phyloP scores from a whole-genome alignment of 257 asterid genomes.

The Cynanchum wilfordii region DNA sequence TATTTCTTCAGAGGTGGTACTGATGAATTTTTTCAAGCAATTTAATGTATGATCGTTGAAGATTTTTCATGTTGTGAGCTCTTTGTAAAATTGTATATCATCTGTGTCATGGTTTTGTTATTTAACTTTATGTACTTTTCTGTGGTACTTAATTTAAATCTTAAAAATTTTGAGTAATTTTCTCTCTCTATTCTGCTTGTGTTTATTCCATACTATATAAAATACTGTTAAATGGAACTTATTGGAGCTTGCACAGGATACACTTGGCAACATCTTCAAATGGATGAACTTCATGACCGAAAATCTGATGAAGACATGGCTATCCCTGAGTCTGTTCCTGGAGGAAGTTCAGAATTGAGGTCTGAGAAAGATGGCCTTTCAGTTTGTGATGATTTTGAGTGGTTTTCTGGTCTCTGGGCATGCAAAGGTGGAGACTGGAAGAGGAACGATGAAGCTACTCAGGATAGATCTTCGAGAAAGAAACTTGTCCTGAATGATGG shows the following conservation, averaged over 20 bases:
- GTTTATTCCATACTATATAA: not conserved
- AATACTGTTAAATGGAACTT: conserved; percentile 2
- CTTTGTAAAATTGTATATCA: not conserved
- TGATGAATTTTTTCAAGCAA: not conserved
- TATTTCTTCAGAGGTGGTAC: too few relatives aligned
- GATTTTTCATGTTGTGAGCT: not conserved
- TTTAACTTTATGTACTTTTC: not conserved
- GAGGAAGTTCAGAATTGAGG: conserved; percentile 44
- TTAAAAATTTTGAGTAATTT: not conserved
- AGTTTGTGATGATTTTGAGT: conserved; percentile 37
- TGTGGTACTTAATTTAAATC: not conserved
- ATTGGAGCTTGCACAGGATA: conserved; percentile 38
- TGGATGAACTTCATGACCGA: conserved; percentile 39
- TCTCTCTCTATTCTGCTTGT: not conserved
- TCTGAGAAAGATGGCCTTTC: conserved; percentile 46
- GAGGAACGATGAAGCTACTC: conserved; percentile 73
- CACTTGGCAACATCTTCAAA: conserved; percentile 32
- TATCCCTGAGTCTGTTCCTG: conserved; percentile 33
- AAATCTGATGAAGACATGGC: conserved; percentile 22
- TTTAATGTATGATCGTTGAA: not conserved
- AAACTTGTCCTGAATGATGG: conserved; percentile 83
- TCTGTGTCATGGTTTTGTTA: not conserved
- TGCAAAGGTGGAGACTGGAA: conserved; percentile 97
- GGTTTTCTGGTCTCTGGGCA: conserved; percentile 73
- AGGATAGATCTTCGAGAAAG: conserved; percentile 65